These are phyloP conservation scores for Apiotrichum porosum DNA, from an alignment of 1,284 basidiomycete species.

Conservation along the genomic window DNA sequence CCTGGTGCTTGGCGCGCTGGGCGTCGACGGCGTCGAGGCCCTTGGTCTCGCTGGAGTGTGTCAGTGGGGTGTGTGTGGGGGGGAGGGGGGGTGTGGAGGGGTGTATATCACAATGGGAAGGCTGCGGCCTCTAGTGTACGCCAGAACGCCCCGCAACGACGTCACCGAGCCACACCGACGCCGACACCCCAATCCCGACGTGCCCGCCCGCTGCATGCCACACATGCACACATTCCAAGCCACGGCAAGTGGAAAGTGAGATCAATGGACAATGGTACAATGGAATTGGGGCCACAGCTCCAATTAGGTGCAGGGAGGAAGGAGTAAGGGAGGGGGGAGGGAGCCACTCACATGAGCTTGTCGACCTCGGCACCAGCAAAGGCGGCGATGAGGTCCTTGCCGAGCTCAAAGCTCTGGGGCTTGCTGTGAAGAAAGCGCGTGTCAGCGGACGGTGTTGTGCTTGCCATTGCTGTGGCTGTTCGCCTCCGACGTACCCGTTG, in stretches of 20 bases:
- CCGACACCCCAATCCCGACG: too few species aligned
- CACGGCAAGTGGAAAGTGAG: too few species aligned
- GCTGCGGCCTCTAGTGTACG: too few species aligned
- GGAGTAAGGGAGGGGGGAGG: neutral
- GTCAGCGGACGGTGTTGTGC: neutral
- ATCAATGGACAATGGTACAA: too few species aligned
- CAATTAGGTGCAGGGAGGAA: too few species aligned
- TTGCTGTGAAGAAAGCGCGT: slow-evolving; percentile 8
- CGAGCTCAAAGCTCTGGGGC: slow-evolving; percentile 20
- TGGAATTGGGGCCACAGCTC: too few species aligned
- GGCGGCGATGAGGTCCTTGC: slow-evolving; percentile 32
- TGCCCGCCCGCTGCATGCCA: too few species aligned
- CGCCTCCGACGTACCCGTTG: slow-evolving; percentile 18
- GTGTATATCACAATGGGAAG: neutral
- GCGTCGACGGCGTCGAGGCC: slow-evolving; percentile 22
- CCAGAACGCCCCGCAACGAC: too few species aligned
- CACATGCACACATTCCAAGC: too few species aligned
- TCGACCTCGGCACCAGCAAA: slow-evolving; percentile 33
- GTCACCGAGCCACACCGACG: too few species aligned
- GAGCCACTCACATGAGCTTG: slow-evolving; percentile 30
- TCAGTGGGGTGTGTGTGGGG: slow-evolving; percentile 9
- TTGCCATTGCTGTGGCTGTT: neutral
- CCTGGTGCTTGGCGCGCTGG: slow-evolving; percentile 23
- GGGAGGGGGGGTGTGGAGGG: neutral
- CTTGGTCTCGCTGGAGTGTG: slow-evolving; percentile 24